phyloP scores from a whole-genome alignment of 2,329 filamentous ascomycete genomes.

The Cladosporium sp. region DNA sequence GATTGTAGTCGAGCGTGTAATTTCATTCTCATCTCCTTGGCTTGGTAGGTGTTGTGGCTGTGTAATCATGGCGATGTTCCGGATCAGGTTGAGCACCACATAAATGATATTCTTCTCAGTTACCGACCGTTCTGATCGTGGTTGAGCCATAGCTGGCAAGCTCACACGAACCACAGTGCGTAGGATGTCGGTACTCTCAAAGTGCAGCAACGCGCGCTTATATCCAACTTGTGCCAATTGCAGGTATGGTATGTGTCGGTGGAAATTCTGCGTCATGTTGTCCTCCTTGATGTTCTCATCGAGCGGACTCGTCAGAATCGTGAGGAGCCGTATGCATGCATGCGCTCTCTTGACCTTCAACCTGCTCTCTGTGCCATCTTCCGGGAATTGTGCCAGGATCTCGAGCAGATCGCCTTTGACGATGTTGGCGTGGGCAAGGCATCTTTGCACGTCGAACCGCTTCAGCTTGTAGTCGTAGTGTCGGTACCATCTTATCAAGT shows the following conservation, averaged over 20 bases:
- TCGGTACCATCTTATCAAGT: constrained; percentile 92
- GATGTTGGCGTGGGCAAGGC: constrained; percentile 88
- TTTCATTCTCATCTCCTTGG: constrained; percentile 85
- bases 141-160: constrained; percentile 79
- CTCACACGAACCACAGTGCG: constrained; percentile 78
- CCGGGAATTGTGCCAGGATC: constrained; percentile 80
- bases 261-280: constrained; percentile 87
- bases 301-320: constrained; percentile 91
- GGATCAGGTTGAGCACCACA: constrained; percentile 81
- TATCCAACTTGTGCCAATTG: constrained; percentile 86
- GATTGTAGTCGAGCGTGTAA: constrained; percentile 83
- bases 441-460: constrained; percentile 91
- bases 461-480: constrained; percentile 76
- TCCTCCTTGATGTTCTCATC: constrained; percentile 59
- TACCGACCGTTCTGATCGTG: constrained; percentile 70
- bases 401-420: constrained; percentile 85
- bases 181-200: constrained; percentile 73
- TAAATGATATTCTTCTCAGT: constrained; percentile 92
- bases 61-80: constrained; percentile 84
- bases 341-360: constrained; percentile 78
- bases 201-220: constrained; percentile 85
- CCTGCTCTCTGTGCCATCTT: constrained; percentile 69
- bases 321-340: constrained; percentile 84
- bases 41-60: constrained; percentile 70
- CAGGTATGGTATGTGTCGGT: constrained; percentile 85